Base-by-base conservation (phyloP, 805 yeast species). In the Candida dendrica region DNA sequence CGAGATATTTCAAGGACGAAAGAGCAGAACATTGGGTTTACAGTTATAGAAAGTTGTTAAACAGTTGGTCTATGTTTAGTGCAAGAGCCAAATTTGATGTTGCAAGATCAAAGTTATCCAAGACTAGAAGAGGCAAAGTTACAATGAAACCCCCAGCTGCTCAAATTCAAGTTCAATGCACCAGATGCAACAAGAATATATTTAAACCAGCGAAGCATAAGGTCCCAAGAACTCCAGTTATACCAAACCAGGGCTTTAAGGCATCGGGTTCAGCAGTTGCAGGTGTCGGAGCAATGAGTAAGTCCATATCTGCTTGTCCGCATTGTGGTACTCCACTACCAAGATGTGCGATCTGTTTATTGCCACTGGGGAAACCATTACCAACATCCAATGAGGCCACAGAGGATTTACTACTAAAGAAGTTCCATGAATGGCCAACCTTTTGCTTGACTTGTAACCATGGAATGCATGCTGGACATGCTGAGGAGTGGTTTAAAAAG, bases 381-480 rank as follows among this genome's bases (percentile, higher is more conserved):
- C 79, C 84, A 0, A 14, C 34, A 16, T 32, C 37, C 2, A 17
- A 22, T 2, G 34, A 32, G 11, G n/a, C 26, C 10, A 22, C 50
- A 43, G 43, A 66, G 46, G 56, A 55, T n/a, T 53, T 45, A 18
- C 50, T 43, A 24, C 22, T 48, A 3, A 43, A 50, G 20, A 53
- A 54, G 45, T 77, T 84, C 58, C 74, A 79, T 45, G 83, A 84
- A 47, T 88, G 96, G 95, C 89, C 91, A 50, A 86, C 93, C 50
- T 88, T 88, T 63, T 91, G 98, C 55, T 64, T 91, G 48, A 77
- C 81, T 29, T 91, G 98, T 58, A 87, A 84, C 56, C 98, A 91
- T 54, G 95, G 96, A 1, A 81, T 81, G 77, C 98, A 91, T 64
- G 89, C 95, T 0, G 89, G 84, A 4, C 98, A 91, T 59, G 97